A percentile compares a stretch with the other conserved stretches of the same genome.
Conservation (phyloP, 495 filamentous ascomycete genomes). For the Hypoxylon lienhwacheense region DNA sequence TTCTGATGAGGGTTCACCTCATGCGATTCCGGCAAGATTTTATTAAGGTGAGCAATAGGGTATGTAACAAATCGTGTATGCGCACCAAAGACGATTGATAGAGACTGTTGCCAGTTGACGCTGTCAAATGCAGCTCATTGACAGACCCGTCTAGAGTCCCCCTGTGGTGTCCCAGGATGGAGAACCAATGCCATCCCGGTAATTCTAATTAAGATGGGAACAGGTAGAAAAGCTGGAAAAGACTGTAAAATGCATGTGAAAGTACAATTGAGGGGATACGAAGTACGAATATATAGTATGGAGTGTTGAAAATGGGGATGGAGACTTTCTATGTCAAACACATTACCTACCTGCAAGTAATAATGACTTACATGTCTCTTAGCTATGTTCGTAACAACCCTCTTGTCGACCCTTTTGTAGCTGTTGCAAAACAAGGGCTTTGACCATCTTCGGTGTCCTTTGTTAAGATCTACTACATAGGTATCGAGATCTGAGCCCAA, state of each 20-base stretch:
- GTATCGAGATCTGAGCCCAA: background rate
- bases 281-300: background rate
- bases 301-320: background rate
- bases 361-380: too few species aligned
- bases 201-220: slow-evolving; percentile 3
- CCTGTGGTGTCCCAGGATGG: slow-evolving; percentile 22
- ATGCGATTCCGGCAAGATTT: too few species aligned
- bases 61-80: too few species aligned
- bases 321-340: too few species aligned
- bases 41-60: too few species aligned
- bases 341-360: too few species aligned
- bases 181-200: slow-evolving; percentile 12
- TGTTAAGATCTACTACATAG: too few species aligned
- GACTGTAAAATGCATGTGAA: slow-evolving; percentile 22
- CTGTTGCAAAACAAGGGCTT: too few species aligned
- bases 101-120: slow-evolving; percentile 28
- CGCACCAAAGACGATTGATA: slow-evolving; percentile 20
- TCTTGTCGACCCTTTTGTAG: too few species aligned
- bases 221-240: slow-evolving; percentile 4
- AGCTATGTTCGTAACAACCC: too few species aligned
- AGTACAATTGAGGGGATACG: too few species aligned
- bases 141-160: slow-evolving; percentile 8
- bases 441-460: too few species aligned
- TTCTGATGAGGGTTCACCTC: slow-evolving; percentile 30
- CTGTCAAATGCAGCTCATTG: slow-evolving; percentile 26